Percentiles rank a stretch among this genome's conserved stretches.
These are phyloP conservation scores for Fusarium longipes DNA, from an alignment of 2,329 filamentous ascomycete genomes.

Conservation along the genomic window DNA sequence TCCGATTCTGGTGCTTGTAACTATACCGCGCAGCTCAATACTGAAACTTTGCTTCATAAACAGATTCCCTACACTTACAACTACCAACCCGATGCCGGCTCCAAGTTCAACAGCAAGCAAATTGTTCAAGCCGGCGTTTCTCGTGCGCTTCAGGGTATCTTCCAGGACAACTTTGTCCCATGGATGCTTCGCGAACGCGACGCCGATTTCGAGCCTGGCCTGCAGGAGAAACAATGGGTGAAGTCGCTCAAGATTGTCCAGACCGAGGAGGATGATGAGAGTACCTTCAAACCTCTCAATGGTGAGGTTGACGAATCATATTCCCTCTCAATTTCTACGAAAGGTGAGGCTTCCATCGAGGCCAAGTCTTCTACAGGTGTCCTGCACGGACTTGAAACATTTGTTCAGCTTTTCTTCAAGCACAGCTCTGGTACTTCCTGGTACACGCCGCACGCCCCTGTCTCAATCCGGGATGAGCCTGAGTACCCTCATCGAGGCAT, in stretches of 20 bases:
- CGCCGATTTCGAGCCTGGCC: constrained; percentile 71
- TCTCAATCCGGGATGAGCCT: constrained; percentile 78
- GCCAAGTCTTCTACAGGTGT: constrained; percentile 76
- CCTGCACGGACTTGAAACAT: constrained; percentile 78
- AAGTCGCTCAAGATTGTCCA: constrained; percentile 71
- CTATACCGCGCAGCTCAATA: constrained; percentile 27
- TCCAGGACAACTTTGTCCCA: constrained; percentile 76
- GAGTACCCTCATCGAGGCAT: constrained; percentile 82
- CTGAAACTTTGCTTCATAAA: constrained; percentile 51
- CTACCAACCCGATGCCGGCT: constrained; percentile 54
- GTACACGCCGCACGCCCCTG: constrained; percentile 79
- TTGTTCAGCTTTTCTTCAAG: constrained; percentile 82
- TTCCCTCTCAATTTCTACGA: constrained; percentile 67
- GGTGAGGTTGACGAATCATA: constrained; percentile 82
- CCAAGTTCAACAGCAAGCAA: constrained; percentile 60
- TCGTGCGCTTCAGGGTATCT: constrained; percentile 72
- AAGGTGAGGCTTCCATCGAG: constrained; percentile 70
- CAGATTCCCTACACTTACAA: constrained; percentile 63
- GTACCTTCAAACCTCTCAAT: constrained; percentile 69
- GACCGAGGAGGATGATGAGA: constrained; percentile 62
- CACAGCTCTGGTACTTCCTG: constrained; percentile 67
- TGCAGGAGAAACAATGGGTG: constrained; percentile 60
- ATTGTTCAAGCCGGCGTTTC: constrained; percentile 67
- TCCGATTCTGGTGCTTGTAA: constrained; percentile 40
- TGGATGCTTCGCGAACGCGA: constrained; percentile 80